Evolutionary conservation across 164 flowering plant species (phyloP).

Genomic region (Protea cynaroides): DNA sequence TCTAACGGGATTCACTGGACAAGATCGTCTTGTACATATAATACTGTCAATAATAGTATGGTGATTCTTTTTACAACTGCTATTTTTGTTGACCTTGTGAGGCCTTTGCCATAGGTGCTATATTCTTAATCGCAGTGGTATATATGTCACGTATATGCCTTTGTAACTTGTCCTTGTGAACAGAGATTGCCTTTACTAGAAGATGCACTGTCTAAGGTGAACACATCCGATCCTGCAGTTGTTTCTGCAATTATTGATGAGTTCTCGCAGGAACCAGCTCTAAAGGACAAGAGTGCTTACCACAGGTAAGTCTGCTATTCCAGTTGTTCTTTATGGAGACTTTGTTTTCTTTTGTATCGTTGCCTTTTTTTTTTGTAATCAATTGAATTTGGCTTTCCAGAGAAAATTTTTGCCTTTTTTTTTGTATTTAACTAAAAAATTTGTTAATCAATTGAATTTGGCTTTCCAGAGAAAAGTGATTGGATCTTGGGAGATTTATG

Average conservation of each 20-base stretch:
- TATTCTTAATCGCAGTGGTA: too few species aligned
- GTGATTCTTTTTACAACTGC: too few species aligned
- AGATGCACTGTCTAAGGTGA: constrained; percentile 42
- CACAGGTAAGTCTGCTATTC: constrained; percentile 34
- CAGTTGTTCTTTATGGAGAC: neutral
- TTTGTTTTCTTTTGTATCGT: neutral
- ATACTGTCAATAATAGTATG: too few species aligned
- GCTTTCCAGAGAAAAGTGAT: neutral
- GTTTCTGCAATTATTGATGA: constrained; percentile 47
- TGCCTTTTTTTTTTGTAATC: neutral
- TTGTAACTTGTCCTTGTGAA: constrained; percentile 12
- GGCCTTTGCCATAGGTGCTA: too few species aligned
- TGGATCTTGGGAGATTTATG: neutral
- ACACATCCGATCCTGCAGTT: constrained; percentile 42
- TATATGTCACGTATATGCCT: neutral
- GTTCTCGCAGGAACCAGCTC: constrained; percentile 42
- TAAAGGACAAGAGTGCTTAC: constrained; percentile 64
- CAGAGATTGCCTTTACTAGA: constrained; percentile 67
- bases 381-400: neutral
- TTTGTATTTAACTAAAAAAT: neutral
- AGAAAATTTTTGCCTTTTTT: neutral
- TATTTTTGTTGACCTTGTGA: too few species aligned
- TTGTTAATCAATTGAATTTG: neutral
- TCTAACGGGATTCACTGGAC: too few species aligned
- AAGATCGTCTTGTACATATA: too few species aligned